Conservation (phyloP, 352 stramenopile species). For the Phytophthora europaea region DNA sequence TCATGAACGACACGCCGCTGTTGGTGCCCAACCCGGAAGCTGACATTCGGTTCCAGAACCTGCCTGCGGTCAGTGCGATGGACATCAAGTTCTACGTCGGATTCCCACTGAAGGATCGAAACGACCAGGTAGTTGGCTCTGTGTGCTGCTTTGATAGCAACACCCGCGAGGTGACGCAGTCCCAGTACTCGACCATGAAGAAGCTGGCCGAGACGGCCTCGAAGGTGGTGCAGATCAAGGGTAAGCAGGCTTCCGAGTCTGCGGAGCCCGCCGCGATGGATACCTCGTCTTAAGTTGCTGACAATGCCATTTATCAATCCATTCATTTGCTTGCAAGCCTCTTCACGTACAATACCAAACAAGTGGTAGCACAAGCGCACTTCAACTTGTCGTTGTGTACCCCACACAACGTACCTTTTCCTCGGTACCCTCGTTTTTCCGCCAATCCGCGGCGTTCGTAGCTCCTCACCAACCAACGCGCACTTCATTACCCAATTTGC, state of each 20-base stretch:
- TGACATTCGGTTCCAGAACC: conserved; percentile 75
- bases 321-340: background rate
- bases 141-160: conserved; percentile 71
- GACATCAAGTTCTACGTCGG: conserved; percentile 58
- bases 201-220: conserved; percentile 59
- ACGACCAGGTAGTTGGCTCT: conserved; percentile 64
- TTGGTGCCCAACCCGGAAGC: conserved; percentile 64
- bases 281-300: conserved; percentile 4
- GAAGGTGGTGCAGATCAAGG: conserved; percentile 47
- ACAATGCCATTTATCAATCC: conserved; percentile 31
- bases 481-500: background rate
- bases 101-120: conserved; percentile 50
- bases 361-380: background rate
- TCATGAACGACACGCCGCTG: conserved; percentile 73
- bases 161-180: conserved; percentile 55
- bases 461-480: background rate
- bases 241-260: conserved; percentile 22
- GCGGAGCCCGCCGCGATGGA: conserved; percentile 9
- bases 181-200: conserved; percentile 69
- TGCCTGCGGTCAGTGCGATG: conserved; percentile 35
- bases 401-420: background rate
- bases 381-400: background rate
- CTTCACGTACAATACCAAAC: no score
- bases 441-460: background rate
- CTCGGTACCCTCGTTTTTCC: background rate